Base-by-base conservation (phyloP, 1,284 basidiomycete genomes). In the Malassezia sympodialis region DNA sequence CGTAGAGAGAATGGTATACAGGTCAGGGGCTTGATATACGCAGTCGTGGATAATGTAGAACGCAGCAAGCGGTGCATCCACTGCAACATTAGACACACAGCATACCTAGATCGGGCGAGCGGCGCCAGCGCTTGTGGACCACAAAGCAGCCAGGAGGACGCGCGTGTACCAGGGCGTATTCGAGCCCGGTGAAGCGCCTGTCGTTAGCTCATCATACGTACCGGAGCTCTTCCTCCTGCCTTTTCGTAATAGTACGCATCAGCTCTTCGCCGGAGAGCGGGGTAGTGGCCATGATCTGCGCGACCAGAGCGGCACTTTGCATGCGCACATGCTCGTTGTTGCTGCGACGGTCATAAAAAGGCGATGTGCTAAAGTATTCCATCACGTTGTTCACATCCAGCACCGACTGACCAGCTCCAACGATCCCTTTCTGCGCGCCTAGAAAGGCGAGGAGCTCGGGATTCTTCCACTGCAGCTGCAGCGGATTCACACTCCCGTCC, bases 251-350 rank as follows among this genome's bases (percentile, higher is more conserved):
- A 1, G 11, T 37, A 1, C 23, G 28, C 46, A 52, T 42, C 10
- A 52, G 37, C 8, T 57, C 55, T 0, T 30, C 26, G 15, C 30
- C 35, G 8, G 49, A 52, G n/a, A 42, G 49, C 21, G 34, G 17
- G n/a, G 28, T 24, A 1, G 24, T 35, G 4, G 44, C 45, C 32
- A 45, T 30, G 19, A 32, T 35, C 27, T 57, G 49, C 2, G 35
- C 46, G 7, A 57, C 24, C 1, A 52, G 26, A 8, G 31, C 51
- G 8, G 55, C 50, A 47, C 68, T 70, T 46, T 72, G 69, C 69
- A 72, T 72, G 10, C 69, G 65, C 28, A 72, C 68, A 58, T 69
- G 62, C 58, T 72, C 67, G 37, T 72, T 72, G 46, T 67, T 70
- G 57, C 63, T 64, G 23, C 62, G 53, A 14, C 63, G 56, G 28